phyloP scores from a whole-genome alignment of 2,329 filamentous ascomycete genomes.

The Thyridium curvatum region DNA sequence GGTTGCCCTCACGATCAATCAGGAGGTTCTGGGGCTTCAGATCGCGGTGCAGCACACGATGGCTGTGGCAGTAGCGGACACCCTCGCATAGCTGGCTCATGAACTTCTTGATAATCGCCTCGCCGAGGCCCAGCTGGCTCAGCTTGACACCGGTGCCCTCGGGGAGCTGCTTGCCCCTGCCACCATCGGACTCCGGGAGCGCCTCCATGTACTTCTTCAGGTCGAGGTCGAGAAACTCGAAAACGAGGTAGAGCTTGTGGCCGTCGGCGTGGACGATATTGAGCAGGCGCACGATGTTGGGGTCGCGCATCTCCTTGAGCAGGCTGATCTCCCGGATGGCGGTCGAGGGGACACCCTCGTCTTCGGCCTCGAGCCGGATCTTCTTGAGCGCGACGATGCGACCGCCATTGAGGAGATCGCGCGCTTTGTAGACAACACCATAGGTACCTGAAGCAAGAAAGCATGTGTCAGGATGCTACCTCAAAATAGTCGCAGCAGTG shows the following conservation, averaged over 20 bases:
- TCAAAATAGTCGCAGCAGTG: background rate
- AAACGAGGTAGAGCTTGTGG: constrained; percentile 86
- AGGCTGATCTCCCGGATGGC: constrained; percentile 89
- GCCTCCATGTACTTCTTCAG: constrained; percentile 95
- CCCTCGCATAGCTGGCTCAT: constrained; percentile 80
- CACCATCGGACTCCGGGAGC: constrained; percentile 72
- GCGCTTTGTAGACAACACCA: constrained; percentile 86
- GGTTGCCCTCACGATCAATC: constrained; percentile 77
- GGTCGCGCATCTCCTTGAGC: constrained; percentile 86
- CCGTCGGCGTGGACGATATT: constrained; percentile 91
- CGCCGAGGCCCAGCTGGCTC: constrained; percentile 63
- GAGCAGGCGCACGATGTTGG: constrained; percentile 75
- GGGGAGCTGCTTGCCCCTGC: constrained; percentile 73
- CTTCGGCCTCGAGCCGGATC: constrained; percentile 85
- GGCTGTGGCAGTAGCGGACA: constrained; percentile 77
- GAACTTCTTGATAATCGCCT: constrained; percentile 83
- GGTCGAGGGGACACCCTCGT: constrained; percentile 83
- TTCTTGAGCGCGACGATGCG: constrained; percentile 88
- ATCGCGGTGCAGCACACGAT: constrained; percentile 77
- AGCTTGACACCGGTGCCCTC: constrained; percentile 62
- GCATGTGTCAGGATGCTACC: background rate
- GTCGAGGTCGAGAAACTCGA: constrained; percentile 82
- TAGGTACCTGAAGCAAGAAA: constrained; percentile 61
- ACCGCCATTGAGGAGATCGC: constrained; percentile 69
- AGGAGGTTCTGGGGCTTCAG: constrained; percentile 82